Conservation (phyloP, 2,329 filamentous ascomycete genomes). For the Parastagonospora nodorum region DNA sequence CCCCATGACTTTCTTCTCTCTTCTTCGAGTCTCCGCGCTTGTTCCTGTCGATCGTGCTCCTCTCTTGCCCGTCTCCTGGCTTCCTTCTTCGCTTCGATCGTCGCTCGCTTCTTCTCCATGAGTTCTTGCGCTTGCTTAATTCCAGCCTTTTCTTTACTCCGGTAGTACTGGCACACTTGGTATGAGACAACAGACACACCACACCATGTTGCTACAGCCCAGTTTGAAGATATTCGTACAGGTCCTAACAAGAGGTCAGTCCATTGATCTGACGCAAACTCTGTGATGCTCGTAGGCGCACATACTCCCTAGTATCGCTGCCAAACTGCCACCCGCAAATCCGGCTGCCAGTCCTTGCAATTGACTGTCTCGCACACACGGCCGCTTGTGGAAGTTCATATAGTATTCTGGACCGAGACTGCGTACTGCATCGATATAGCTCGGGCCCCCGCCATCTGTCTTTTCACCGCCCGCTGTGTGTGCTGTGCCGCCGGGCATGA, state of each 20-base stretch:
- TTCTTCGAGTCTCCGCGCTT: conserved; percentile 32
- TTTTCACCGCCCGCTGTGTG: conserved; percentile 64
- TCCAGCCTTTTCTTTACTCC: conserved; percentile 75
- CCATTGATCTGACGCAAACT: neutral
- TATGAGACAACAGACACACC: conserved; percentile 73
- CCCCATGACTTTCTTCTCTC: conserved; percentile 44
- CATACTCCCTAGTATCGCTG: conserved; percentile 76
- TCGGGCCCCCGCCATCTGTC: conserved; percentile 42
- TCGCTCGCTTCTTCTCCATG: conserved; percentile 70
- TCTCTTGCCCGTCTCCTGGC: conserved; percentile 51
- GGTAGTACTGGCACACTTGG: conserved; percentile 80
- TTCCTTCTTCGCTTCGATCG: conserved; percentile 52
- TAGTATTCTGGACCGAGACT: conserved; percentile 73
- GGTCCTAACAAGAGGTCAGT: conserved; percentile 53
- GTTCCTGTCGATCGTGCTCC: conserved; percentile 44
- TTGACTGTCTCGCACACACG: conserved; percentile 82
- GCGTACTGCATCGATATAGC: conserved; percentile 64
- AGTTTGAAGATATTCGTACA: conserved; percentile 74
- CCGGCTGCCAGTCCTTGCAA: conserved; percentile 82
- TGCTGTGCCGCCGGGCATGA: conserved; percentile 60
- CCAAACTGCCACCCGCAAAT: conserved; percentile 73
- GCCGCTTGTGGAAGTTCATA: conserved; percentile 73
- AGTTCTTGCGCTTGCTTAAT: conserved; percentile 87
- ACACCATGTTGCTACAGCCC: conserved; percentile 80
- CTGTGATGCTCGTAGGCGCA: conserved; percentile 1